Evolutionary conservation across 1,139 yeast species (phyloP).

Genomic region (Suhomyces bribrorum): DNA sequence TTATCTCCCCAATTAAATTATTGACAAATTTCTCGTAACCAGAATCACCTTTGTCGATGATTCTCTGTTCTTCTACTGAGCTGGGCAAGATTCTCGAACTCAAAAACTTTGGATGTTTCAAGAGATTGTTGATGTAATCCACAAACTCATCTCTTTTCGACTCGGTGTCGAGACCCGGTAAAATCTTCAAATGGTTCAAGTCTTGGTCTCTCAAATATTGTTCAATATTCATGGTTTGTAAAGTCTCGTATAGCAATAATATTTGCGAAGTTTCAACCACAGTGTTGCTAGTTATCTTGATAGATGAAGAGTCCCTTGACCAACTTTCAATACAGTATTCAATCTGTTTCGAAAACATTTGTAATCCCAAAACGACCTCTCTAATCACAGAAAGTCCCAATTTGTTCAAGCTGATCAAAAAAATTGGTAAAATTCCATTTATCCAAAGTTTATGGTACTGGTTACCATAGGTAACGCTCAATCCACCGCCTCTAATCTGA

Average conservation of each 20-base stretch:
- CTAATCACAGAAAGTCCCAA: constrained; percentile 66
- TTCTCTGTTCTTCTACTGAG: constrained; percentile 61
- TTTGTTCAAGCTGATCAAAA: constrained; percentile 58
- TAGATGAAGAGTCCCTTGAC: constrained; percentile 57
- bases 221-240: constrained; percentile 50
- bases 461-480: constrained; percentile 49
- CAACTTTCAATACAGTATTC: constrained; percentile 65
- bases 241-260: constrained; percentile 62
- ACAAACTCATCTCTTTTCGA: constrained; percentile 58
- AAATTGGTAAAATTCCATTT: constrained; percentile 73
- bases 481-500: constrained; percentile 64
- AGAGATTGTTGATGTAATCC: constrained; percentile 62
- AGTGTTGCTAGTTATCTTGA: constrained; percentile 62
- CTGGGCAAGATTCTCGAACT: constrained; percentile 68
- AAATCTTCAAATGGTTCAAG: constrained; percentile 33
- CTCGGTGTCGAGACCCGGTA: constrained; percentile 65
- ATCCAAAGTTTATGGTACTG: constrained; percentile 77
- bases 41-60: constrained; percentile 49
- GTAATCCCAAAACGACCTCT: constrained; percentile 65
- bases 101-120: constrained; percentile 84
- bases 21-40: constrained; percentile 45
- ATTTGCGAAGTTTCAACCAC: constrained; percentile 81
- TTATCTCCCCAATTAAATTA: constrained; percentile 54
- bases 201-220: constrained; percentile 33
- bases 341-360: constrained; percentile 67